Percentiles rank a stretch among this genome's conserved stretches.
Evolutionary conservation across 805 yeast species (phyloP).

Genomic region (Candida pseudofarinosa): DNA sequence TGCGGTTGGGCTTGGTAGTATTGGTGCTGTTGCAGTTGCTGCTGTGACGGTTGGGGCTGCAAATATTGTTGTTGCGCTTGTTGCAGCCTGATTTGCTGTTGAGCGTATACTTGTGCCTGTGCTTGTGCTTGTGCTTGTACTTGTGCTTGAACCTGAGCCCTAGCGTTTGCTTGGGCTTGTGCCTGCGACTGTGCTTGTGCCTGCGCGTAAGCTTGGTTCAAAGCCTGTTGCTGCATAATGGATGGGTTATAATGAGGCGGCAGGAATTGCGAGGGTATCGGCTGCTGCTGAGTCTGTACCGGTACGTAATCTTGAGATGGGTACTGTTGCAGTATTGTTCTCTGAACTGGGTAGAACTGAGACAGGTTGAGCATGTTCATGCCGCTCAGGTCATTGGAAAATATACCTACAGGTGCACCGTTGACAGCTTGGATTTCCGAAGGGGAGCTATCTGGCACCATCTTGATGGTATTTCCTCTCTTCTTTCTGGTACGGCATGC

Average conservation of each 20-base stretch:
- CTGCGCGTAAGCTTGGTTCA: slow-evolving; percentile 17
- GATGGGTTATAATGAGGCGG: not conserved
- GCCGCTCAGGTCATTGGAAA: slow-evolving; percentile 7
- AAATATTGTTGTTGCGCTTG: slow-evolving; percentile 11
- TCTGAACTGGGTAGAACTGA: slow-evolving; percentile 3
- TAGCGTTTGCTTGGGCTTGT: slow-evolving; percentile 13
- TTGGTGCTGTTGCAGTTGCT: slow-evolving; percentile 7
- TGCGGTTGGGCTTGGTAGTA: slow-evolving; percentile 10
- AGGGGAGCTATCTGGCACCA: slow-evolving; percentile 1
- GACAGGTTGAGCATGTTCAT: slow-evolving; percentile 5
- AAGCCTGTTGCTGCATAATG: slow-evolving; percentile 2
- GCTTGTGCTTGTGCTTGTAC: slow-evolving; percentile 18
- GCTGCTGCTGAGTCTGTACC: slow-evolving; percentile 1
- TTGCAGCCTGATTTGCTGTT: slow-evolving; percentile 6
- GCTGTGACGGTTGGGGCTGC: slow-evolving; percentile 8
- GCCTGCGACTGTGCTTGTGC: slow-evolving; percentile 20
- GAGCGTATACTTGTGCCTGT: slow-evolving; percentile 9
- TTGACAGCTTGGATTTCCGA: slow-evolving; percentile 3
- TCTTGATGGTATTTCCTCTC: slow-evolving; percentile 18
- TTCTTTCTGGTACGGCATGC: slow-evolving; percentile 54
- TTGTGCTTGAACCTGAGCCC: slow-evolving; percentile 9
- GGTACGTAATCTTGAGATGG: slow-evolving; percentile 6
- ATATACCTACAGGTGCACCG: slow-evolving; percentile 5
- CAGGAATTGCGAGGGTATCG: not conserved
- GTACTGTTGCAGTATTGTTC: slow-evolving; percentile 7